Evolutionary conservation across 208 protist genomes (phyloP).

Genomic region (Zelonia costaricensis): DNA sequence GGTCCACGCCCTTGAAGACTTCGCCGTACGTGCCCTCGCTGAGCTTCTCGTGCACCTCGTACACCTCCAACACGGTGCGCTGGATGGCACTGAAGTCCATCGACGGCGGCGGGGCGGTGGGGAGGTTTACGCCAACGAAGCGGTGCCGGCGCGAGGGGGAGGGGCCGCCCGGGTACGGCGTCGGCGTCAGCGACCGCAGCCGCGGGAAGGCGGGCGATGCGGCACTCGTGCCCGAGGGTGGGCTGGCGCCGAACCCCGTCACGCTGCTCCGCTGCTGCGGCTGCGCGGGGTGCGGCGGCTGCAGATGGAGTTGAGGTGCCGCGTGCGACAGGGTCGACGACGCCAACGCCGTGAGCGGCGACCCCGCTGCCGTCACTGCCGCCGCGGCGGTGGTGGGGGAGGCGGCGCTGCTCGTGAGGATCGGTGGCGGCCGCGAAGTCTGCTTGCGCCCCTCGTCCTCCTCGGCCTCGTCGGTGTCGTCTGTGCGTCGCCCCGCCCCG

Average conservation of each 20-base stretch:
- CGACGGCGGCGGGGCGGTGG: slow-evolving; percentile 39
- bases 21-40: slow-evolving; percentile 97
- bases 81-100: slow-evolving; percentile 56
- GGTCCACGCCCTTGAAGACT: slow-evolving; percentile 86
- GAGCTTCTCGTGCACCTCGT: slow-evolving; percentile 84
- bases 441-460: background rate
- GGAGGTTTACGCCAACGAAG: slow-evolving; percentile 55
- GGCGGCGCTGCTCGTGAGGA: background rate
- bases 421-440: background rate
- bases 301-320: too few relatives aligned
- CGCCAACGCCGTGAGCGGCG: background rate
- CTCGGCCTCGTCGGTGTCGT: background rate
- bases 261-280: background rate
- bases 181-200: slow-evolving; percentile 42
- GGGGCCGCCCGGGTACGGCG: slow-evolving; percentile 25
- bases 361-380: background rate
- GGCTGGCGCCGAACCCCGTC: background rate
- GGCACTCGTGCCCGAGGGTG: background rate
- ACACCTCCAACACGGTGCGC: slow-evolving; percentile 59
- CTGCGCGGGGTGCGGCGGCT: too few relatives aligned
- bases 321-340: background rate
- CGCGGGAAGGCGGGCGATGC: slow-evolving; percentile 9
- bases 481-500: background rate
- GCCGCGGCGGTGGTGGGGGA: background rate
- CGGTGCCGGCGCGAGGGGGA: slow-evolving; percentile 46